phyloP scores from a whole-genome alignment of 2,329 filamentous ascomycete genomes.

The Arachnomyces sp. region DNA sequence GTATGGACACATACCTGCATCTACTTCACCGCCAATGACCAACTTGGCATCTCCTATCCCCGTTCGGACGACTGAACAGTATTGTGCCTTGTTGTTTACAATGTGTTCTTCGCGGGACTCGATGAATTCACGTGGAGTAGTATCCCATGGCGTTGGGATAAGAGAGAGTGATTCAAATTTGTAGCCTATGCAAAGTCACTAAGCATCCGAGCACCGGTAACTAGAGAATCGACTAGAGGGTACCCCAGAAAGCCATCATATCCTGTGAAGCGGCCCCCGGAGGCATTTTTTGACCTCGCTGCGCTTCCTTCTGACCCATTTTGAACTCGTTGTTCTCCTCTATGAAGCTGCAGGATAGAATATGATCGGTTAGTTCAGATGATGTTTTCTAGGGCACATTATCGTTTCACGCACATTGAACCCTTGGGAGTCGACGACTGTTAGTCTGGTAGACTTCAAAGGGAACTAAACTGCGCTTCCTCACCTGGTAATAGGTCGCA shows the following conservation, averaged over 20 bases:
- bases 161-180: constrained; percentile 89
- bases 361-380: not conserved
- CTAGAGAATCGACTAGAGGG: constrained; percentile 8
- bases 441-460: no score
- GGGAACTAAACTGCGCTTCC: constrained; percentile 5
- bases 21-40: constrained; percentile 87
- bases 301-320: constrained; percentile 51
- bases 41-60: constrained; percentile 69
- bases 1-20: constrained; percentile 56
- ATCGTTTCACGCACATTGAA: constrained; percentile 47
- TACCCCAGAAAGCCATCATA: constrained; percentile 90
- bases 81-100: constrained; percentile 87
- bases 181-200: constrained; percentile 56
- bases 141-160: constrained; percentile 65
- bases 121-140: constrained; percentile 67
- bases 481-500: constrained; percentile 79
- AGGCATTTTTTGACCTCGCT: constrained; percentile 44
- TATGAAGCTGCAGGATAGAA: constrained; percentile 58
- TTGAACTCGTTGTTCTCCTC: constrained; percentile 82
- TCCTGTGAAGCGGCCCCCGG: constrained; percentile 59
- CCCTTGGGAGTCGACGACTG: constrained; percentile 30
- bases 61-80: constrained; percentile 88
- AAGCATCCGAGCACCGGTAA: not conserved
- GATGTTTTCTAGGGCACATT: constrained; percentile 9
- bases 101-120: constrained; percentile 62